Evolutionary conservation across 2,329 filamentous ascomycete species (phyloP).

Genomic region (Ophiostoma ulmi): DNA sequence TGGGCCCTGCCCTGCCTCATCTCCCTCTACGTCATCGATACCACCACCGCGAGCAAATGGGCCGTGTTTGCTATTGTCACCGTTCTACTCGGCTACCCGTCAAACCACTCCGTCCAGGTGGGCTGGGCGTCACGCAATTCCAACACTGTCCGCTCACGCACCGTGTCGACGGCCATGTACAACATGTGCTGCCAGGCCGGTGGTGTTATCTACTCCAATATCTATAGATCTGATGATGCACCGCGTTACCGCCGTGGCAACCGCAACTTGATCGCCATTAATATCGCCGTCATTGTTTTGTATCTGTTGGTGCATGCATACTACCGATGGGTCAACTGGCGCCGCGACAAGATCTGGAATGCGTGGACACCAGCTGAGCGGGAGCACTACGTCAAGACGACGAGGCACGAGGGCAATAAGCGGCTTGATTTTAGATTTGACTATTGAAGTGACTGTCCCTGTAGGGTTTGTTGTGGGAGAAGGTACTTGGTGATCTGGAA

Average conservation of each 20-base stretch:
- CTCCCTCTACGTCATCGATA: slow-evolving; percentile 42
- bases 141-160: slow-evolving; percentile 55
- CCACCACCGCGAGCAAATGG: slow-evolving; percentile 39
- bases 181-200: slow-evolving; percentile 49
- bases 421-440: slow-evolving; percentile 34
- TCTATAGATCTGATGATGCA: slow-evolving; percentile 37
- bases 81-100: slow-evolving; percentile 40
- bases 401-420: slow-evolving; percentile 33
- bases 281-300: slow-evolving; percentile 33
- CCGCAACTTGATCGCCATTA: slow-evolving; percentile 47
- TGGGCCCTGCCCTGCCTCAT: slow-evolving; percentile 59
- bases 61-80: slow-evolving; percentile 40
- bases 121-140: slow-evolving; percentile 52
- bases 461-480: no score
- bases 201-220: slow-evolving; percentile 40
- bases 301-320: slow-evolving; percentile 33
- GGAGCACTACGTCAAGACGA: slow-evolving; percentile 32
- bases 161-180: slow-evolving; percentile 58
- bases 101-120: slow-evolving; percentile 45
- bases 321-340: slow-evolving; percentile 35
- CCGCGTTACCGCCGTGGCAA: slow-evolving; percentile 54
- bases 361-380: slow-evolving; percentile 32
- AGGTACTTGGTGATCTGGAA: no score
- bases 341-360: slow-evolving; percentile 26
- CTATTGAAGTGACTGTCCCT: slow-evolving; percentile 25